phyloP scores from a whole-genome alignment of 108 stramenopile genomes.

The Parietichytrium sp. region DNA sequence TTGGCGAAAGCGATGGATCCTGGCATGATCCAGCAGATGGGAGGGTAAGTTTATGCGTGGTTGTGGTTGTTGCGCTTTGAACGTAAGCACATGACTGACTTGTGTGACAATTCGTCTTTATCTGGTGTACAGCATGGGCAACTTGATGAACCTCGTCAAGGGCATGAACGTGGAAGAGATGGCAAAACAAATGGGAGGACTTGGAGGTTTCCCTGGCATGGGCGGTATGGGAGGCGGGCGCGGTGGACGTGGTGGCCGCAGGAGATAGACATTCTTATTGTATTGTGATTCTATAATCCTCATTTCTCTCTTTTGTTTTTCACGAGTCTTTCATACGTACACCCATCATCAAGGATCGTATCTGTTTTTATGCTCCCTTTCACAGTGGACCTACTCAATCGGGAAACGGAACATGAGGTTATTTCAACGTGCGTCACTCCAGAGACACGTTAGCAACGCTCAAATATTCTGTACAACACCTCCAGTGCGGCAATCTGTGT shows the following conservation, averaged over 20 bases:
- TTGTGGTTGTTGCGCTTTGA: conserved; percentile 46
- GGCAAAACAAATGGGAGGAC: neutral
- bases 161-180: conserved; percentile 37
- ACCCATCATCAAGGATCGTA: too few relatives aligned
- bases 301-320: too few relatives aligned
- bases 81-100: neutral
- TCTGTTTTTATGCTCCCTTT: too few relatives aligned
- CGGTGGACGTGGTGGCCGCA: neutral
- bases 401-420: too few relatives aligned
- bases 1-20: conserved; percentile 76
- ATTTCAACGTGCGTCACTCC: too few relatives aligned
- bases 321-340: too few relatives aligned
- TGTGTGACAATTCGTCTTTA: too few relatives aligned
- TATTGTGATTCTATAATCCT: too few relatives aligned
- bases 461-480: conserved; percentile 42
- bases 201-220: conserved; percentile 31
- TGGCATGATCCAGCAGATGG: conserved; percentile 76
- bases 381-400: too few relatives aligned
- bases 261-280: too few relatives aligned
- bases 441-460: conserved; percentile 37
- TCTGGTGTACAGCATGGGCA: conserved; percentile 26
- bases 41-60: conserved; percentile 61
- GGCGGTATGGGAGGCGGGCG: neutral
- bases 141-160: conserved; percentile 39
- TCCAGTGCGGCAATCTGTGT: conserved; percentile 39